Base-by-base conservation (phyloP, 805 yeast species). In the Metschnikowia anglica region DNA sequence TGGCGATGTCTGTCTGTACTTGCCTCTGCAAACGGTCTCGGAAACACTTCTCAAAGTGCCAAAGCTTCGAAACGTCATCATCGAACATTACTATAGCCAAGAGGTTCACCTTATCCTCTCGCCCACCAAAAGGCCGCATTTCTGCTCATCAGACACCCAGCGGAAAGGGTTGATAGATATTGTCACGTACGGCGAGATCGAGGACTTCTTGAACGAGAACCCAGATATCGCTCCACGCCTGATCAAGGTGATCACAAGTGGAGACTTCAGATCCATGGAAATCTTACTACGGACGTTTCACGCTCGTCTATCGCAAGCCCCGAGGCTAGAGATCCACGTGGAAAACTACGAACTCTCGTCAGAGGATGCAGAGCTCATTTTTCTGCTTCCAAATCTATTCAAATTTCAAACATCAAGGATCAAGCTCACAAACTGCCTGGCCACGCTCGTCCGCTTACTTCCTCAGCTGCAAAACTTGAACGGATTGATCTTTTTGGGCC, bases 91-190 rank as follows among this genome's bases (percentile, higher is more conserved):
- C 48, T 68, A 55, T 51, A 26, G 51, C 37, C 55, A 56, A 33
- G 72, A 68, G 29, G 19, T 68, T 6, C 72, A 66, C 41, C 60
- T 67, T 20, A 50, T 64, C 2, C 48, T 68, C 9, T 51, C 64
- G 8, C 72, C 72, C 2, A 53, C 63, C 1, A 52, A 51, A 15
- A 41, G 63, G 10, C 65, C 62, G 2, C 54, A 51, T 23, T 32
- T 30, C 16, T 51, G 55, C 34, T 28, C 39, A 3, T 10, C 16
- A 11, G 47, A 44, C 25, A 10, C 39, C 20, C 40, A 53, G 39
- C 41, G 39, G 23, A 39, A 33, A 24, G 44, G 39, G 38, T 39
- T 53, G 12, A 44, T 44, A 3, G 53, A 47, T 37, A 53, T 68
- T 18, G 46, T 44, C 21, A 57, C 60, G 12, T 64, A 37, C 41